Evolutionary conservation across 441 rosid genomes (phyloP), one percentile per base, ranked within the genome.

Genomic region (Lepidium campestre): DNA sequence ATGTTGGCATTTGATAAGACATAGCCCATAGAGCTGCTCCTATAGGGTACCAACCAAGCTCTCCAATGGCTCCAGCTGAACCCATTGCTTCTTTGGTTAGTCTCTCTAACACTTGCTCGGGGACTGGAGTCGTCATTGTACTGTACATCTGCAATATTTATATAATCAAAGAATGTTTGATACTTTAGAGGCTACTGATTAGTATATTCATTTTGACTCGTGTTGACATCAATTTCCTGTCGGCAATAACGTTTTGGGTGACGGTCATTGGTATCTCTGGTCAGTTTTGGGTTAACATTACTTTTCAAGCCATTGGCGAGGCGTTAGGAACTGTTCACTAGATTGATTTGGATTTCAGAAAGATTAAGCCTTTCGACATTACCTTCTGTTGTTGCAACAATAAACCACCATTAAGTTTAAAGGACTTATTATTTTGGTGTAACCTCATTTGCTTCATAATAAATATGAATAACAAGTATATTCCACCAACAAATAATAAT

Each of bases 31-130:
- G 57, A 39, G 78, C 80, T 31, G 89, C 81, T 14, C 83, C 85
- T 44, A 88, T 67, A 70, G 85, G 78, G 50, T 84, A 84, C 89
- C 91, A 88, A 0, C 89, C 91, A 12, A 79, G 61, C 70, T 82
- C 89, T 42, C 91, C 89, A 0, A 88, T 80, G 13, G 82, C 89
- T 45, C 94, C 89, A 4, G 83, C 79, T 7, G 68, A 60, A 57
- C 86, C 91, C 78, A 85, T 56, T 6, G 85, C 82, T 6, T 78
- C 85, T 74, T 86, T 75, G 4, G 79, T 84, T 36, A 85, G 72
- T n/a, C 73, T 72, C 41, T 81, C 81, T 0, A 85, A 42, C 42
- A 79, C 83, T 46, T 82, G 86, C 20, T 78, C 75, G 0, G 78
- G 73, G 18, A 75, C 62, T 2, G 55, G 41, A 20, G 58, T 74